A percentile compares a stretch with the other conserved stretches of the same genome.
Conservation (phyloP, 305 asterid species). For the Ilex paraguariensis region DNA sequence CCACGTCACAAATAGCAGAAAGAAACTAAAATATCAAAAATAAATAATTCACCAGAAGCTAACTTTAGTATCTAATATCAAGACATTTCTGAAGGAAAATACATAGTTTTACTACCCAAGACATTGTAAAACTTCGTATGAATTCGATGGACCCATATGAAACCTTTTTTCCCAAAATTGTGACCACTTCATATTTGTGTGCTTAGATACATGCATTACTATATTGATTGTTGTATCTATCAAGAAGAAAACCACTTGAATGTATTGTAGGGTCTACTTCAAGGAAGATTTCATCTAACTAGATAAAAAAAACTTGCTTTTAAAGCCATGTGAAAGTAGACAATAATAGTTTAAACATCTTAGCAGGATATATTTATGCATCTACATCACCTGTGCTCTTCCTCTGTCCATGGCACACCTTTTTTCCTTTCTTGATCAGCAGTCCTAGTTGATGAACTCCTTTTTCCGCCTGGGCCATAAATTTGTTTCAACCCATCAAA, state of each 20-base stretch:
- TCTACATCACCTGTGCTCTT: constrained; percentile 68
- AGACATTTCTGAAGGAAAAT: too few relatives aligned
- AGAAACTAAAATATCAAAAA: not conserved
- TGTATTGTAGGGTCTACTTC: not conserved
- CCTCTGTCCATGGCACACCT: constrained; percentile 95
- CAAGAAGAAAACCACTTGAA: not conserved
- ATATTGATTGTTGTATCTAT: not conserved
- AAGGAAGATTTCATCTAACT: not conserved
- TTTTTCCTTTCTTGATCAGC: constrained; percentile 74
- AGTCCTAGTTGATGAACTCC: constrained; percentile 33
- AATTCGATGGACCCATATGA: not conserved
- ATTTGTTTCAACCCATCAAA: constrained; percentile 30
- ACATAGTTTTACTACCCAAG: too few relatives aligned
- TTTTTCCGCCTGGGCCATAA: constrained; percentile 31
- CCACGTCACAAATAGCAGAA: not conserved
- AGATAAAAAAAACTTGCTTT: too few relatives aligned
- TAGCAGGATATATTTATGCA: not conserved
- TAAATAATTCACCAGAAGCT: not conserved
- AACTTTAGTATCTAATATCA: too few relatives aligned
- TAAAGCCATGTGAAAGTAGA: not conserved
- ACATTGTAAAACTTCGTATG: not conserved
- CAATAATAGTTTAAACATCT: not conserved
- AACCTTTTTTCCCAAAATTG: not conserved
- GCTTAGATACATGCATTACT: too few relatives aligned
- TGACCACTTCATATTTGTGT: not conserved